These are phyloP conservation scores for Coniosporium apollinis DNA, from an alignment of 495 filamentous ascomycete genomes.

Conservation along the genomic window DNA sequence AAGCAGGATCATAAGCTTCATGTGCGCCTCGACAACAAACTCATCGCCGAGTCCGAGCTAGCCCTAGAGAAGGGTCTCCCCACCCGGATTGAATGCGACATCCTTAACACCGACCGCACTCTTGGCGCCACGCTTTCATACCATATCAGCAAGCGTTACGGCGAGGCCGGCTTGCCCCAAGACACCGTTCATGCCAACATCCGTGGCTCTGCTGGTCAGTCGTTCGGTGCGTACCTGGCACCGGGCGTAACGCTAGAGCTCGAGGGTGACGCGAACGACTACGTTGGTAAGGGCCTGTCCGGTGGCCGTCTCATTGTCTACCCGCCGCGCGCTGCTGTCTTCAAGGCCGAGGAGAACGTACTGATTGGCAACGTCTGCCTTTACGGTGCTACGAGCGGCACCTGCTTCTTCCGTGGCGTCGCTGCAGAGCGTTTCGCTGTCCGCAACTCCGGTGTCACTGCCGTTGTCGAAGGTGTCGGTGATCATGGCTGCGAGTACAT, in stretches of 20 bases:
- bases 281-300: conserved; percentile 94
- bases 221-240: conserved; percentile 90
- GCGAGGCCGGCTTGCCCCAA: conserved; percentile 76
- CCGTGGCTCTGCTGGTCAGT: conserved; percentile 96
- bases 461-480: conserved; percentile 92
- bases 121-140: conserved; percentile 93
- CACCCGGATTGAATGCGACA: conserved; percentile 89
- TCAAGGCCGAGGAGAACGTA: conserved; percentile 96
- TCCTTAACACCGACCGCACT: conserved; percentile 94
- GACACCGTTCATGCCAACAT: conserved; percentile 97
- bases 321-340: conserved; percentile 80
- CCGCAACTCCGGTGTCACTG: conserved; percentile 91
- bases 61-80: conserved; percentile 93
- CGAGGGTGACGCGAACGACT: conserved; percentile 95
- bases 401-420: conserved; percentile 94
- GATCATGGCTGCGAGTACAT: conserved; percentile 99
- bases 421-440: conserved; percentile 97
- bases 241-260: conserved; percentile 92
- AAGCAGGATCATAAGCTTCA: conserved; percentile 96
- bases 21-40: conserved; percentile 91
- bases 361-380: conserved; percentile 94
- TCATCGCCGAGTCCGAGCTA: conserved; percentile 93
- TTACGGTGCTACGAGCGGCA: conserved; percentile 87
- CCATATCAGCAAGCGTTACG: conserved; percentile 85
- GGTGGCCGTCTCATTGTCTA: conserved; percentile 94